Percentiles rank a stretch among this genome's conserved stretches.
Conservation (phyloP, 139 green algal genomes). For the Micractinium conductrix region DNA sequence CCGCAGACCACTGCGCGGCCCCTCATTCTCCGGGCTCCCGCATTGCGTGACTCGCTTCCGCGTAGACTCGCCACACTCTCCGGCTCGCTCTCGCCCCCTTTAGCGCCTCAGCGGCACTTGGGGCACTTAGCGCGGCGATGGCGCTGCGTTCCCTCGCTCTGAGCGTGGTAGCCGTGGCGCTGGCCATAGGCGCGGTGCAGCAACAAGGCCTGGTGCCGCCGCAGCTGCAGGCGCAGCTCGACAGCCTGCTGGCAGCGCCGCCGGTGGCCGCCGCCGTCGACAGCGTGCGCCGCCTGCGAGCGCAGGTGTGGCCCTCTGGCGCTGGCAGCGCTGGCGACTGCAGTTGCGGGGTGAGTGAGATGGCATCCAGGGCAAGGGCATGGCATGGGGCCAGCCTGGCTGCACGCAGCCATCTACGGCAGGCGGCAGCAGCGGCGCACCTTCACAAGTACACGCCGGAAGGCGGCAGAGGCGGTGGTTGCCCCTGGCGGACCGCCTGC, state of each 20-base stretch:
- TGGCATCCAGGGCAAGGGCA: no score
- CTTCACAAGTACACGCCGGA: no score
- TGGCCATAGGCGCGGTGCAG: neutral
- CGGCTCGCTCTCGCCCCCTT: neutral
- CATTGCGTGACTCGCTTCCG: no score
- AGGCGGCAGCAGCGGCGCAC: no score
- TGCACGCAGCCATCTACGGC: no score
- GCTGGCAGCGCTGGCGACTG: neutral
- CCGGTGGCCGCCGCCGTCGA: neutral
- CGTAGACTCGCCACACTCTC: no score
- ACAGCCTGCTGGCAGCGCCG: slow-evolving; percentile 4
- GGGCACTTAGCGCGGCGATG: neutral
- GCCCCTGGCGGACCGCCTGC: no score
- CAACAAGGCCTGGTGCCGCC: neutral
- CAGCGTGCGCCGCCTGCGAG: neutral
- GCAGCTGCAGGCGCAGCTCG: neutral
- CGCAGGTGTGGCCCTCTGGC: no score
- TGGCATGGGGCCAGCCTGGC: no score
- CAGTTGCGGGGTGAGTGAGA: slow-evolving; percentile 25
- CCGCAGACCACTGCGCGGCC: no score
- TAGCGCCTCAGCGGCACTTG: neutral
- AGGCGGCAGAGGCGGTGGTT: no score
- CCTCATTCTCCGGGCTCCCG: no score
- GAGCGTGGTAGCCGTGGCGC: neutral
- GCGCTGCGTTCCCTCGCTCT: neutral